A percentile compares a stretch with the other conserved stretches of the same genome.
Evolutionary conservation across 192 early-diverging fungal species (phyloP).

Genomic region (Rhizoclosmatium globosum): DNA sequence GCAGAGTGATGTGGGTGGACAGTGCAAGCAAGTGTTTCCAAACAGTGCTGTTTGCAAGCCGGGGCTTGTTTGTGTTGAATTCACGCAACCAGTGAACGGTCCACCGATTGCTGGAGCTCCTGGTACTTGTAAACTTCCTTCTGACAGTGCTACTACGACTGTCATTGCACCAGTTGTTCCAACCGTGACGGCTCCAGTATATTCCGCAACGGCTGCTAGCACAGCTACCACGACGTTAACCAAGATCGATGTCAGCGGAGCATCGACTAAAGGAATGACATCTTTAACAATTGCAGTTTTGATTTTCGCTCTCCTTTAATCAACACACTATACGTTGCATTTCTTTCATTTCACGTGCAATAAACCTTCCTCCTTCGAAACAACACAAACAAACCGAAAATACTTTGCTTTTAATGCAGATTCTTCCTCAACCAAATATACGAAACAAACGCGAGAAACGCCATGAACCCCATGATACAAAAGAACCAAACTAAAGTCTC

Average conservation of each 20-base stretch:
- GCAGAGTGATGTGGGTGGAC: no score
- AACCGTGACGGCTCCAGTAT: background rate
- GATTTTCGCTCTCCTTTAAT: background rate
- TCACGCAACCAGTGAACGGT: no score
- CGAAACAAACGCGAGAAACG: conserved; percentile 25
- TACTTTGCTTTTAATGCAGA: background rate
- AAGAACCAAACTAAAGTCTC: conserved; percentile 54
- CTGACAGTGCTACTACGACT: no score
- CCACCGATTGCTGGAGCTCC: no score
- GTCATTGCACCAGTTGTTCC: no score
- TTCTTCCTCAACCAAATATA: background rate
- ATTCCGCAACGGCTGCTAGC: background rate
- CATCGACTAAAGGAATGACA: background rate
- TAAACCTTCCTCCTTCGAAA: background rate
- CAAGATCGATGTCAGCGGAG: no score
- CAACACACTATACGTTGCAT: background rate
- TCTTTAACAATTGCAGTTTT: background rate
- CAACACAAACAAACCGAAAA: background rate
- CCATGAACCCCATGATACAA: conserved; percentile 48
- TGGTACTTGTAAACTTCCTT: no score
- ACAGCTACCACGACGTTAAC: background rate
- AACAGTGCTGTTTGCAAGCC: no score
- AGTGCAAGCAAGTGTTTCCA: no score
- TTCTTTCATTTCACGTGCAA: background rate
- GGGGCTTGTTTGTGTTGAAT: no score